phyloP scores from a whole-genome alignment of 305 asterid species.

The Fraxinus dipetala region DNA sequence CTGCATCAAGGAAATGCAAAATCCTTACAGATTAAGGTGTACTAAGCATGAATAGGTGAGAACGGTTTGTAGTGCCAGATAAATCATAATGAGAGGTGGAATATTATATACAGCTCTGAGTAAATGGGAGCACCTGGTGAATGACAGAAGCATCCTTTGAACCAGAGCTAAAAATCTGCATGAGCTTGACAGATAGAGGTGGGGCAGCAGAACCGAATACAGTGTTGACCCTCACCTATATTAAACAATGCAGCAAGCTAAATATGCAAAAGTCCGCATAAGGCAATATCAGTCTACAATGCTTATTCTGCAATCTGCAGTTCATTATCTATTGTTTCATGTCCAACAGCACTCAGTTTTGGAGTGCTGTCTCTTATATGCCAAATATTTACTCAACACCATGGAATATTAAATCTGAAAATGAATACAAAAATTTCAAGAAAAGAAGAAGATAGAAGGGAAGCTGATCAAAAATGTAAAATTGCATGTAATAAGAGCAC shows the following conservation, averaged over 20 bases:
- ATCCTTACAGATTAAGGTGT: constrained; percentile 19
- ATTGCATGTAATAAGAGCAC: constrained; percentile 14
- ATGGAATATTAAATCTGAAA: background rate
- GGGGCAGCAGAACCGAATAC: constrained; percentile 81
- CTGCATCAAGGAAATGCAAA: constrained; percentile 47
- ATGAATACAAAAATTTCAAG: background rate
- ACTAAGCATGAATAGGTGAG: constrained; percentile 12
- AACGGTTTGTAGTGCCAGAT: background rate
- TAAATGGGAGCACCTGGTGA: constrained; percentile 49
- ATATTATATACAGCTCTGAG: constrained; percentile 21
- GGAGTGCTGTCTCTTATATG: constrained; percentile 12
- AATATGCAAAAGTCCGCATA: constrained; percentile 16
- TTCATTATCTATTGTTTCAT: background rate
- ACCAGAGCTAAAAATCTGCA: constrained; percentile 69
- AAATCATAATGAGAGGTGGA: background rate
- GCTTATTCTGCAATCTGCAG: background rate
- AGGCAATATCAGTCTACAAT: background rate
- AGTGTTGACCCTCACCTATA: constrained; percentile 70
- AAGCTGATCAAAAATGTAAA: background rate
- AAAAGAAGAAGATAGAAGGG: background rate
- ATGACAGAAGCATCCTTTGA: constrained; percentile 79
- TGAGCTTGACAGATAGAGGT: constrained; percentile 75
- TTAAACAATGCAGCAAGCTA: constrained; percentile 15
- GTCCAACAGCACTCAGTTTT: constrained; percentile 10
- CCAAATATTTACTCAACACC: constrained; percentile 16